phyloP scores from a whole-genome alignment of 768 basidiomycete genomes.

The Auriculariales sp. region DNA sequence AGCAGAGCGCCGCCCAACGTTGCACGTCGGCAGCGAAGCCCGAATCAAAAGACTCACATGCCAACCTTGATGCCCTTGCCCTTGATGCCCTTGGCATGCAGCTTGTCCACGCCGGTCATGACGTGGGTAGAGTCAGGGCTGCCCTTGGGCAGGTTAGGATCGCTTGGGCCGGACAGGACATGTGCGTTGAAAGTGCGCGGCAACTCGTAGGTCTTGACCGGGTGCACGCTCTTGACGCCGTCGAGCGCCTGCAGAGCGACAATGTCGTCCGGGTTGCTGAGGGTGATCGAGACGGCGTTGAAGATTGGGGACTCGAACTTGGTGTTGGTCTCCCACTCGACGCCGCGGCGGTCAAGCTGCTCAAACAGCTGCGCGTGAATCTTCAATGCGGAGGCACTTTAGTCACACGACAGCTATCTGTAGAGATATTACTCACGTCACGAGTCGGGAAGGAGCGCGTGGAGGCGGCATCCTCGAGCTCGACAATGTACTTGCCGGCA shows the following conservation, averaged over 20 bases:
- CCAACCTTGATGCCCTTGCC: conserved; percentile 24
- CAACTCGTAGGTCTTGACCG: conserved; percentile 27
- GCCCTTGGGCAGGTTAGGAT: conserved; percentile 1
- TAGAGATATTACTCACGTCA: no score
- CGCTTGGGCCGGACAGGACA: conserved; percentile 2
- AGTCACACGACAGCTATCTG: no score
- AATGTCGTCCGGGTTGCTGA: background rate
- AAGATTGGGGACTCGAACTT: background rate
- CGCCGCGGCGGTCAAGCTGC: background rate
- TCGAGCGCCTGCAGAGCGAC: conserved; percentile 41
- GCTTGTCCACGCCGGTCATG: conserved; percentile 16
- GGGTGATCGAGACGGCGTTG: background rate
- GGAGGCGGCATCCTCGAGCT: no score
- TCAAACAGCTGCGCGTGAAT: background rate
- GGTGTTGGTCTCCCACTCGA: background rate
- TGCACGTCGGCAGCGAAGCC: background rate
- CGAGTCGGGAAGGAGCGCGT: no score
- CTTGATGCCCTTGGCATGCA: conserved; percentile 20
- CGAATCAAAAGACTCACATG: conserved; percentile 28
- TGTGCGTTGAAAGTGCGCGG: conserved; percentile 14
- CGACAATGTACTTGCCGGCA: no score
- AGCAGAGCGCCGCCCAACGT: background rate
- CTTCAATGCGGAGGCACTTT: no score
- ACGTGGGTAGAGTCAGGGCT: conserved; percentile 5
- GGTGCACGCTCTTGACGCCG: conserved; percentile 46